Base-by-base conservation (phyloP, 2,329 filamentous ascomycete genomes). In the Graphium sp. region DNA sequence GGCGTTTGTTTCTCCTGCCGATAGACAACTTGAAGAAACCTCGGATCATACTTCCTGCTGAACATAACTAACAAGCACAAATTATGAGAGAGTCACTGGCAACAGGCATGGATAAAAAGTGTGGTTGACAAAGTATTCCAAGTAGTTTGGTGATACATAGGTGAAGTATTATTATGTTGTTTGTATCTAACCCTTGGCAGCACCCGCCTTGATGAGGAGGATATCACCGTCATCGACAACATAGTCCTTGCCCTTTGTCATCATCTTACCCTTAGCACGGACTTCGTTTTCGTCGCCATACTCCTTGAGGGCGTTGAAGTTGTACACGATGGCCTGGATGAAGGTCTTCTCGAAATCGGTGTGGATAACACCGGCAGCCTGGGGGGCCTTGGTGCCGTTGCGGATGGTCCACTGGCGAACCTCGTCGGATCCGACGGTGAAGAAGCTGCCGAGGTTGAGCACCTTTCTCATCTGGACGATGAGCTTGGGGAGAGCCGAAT, bases 321-420 rank as follows among this genome's bases (percentile, higher is more conserved):
- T 95, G 61, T 92, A 95, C 18, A 94, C 84, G 38, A 98, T 68
- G 37, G 67, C 79, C 59, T 98, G 91, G 44, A 98, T 98, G 51
- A 98, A 98, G 1, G 91, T 98, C 74, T 98, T 98, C 57, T 98
- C 89, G 41, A 98, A 95, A 52, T 98, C 89, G 40, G 77, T 82
- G 59, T 98, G 89, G 41, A 98, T 98, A 37, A 98, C 89, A 66
- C 89, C 89, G 21, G 89, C 89, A 26, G 89, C 89, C 48, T 91
- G 80, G 12, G 89, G 89, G n/a, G 89, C 89, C 64, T 98, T 98
- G 49, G 78, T 93, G 42, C 84, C 85, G 46, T 81, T 85, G 34
- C 89, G 74, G 49, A 98, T 83, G 16, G 89, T 98, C 91, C 89
- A 98, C 60, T 98, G 89, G 44, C 89, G 73, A 39, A 98, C 89